phyloP scores from a whole-genome alignment of 208 protist species.

The Trypanosomatidae sp. region DNA sequence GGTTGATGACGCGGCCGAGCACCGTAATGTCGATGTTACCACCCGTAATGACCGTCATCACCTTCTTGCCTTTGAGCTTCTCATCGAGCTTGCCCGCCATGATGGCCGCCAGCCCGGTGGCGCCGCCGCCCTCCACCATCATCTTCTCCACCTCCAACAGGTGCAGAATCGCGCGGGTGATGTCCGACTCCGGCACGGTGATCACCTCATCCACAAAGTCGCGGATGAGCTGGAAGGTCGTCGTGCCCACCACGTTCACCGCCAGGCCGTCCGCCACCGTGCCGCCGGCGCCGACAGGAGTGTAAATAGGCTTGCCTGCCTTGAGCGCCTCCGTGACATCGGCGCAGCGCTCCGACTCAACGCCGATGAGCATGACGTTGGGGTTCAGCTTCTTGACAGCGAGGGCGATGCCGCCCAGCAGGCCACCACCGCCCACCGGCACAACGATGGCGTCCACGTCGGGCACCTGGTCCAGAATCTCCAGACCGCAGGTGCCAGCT shows the following conservation, averaged over 20 bases:
- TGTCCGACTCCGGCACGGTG: slow-evolving; percentile 66
- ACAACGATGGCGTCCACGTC: slow-evolving; percentile 85
- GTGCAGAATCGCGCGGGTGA: slow-evolving; percentile 84
- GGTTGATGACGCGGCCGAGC: slow-evolving; percentile 86
- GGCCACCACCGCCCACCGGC: slow-evolving; percentile 88
- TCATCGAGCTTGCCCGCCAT: slow-evolving; percentile 53
- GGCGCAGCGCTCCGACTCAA: slow-evolving; percentile 77
- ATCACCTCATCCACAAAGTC: slow-evolving; percentile 80
- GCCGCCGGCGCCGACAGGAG: slow-evolving; percentile 38
- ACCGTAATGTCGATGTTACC: slow-evolving; percentile 93
- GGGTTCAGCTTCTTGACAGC: slow-evolving; percentile 85
- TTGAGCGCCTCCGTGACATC: slow-evolving; percentile 54
- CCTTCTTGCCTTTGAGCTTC: slow-evolving; percentile 65
- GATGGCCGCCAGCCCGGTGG: slow-evolving; percentile 72
- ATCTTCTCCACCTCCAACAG: slow-evolving; percentile 91
- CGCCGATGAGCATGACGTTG: slow-evolving; percentile 73
- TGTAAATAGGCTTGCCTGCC: slow-evolving; percentile 52
- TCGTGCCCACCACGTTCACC: slow-evolving; percentile 76
- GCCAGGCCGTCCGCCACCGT: slow-evolving; percentile 93
- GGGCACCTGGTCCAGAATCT: slow-evolving; percentile 87
- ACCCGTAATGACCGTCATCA: slow-evolving; percentile 83
- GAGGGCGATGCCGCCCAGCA: slow-evolving; percentile 84
- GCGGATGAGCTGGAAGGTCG: slow-evolving; percentile 68
- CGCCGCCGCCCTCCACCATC: slow-evolving; percentile 87
- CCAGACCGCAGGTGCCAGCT: slow-evolving; percentile 85